A percentile compares a stretch with the other conserved stretches of the same genome.
These are phyloP conservation scores for Pyrenophora graminea DNA, from an alignment of 2,329 filamentous ascomycete species.

Conservation along the genomic window DNA sequence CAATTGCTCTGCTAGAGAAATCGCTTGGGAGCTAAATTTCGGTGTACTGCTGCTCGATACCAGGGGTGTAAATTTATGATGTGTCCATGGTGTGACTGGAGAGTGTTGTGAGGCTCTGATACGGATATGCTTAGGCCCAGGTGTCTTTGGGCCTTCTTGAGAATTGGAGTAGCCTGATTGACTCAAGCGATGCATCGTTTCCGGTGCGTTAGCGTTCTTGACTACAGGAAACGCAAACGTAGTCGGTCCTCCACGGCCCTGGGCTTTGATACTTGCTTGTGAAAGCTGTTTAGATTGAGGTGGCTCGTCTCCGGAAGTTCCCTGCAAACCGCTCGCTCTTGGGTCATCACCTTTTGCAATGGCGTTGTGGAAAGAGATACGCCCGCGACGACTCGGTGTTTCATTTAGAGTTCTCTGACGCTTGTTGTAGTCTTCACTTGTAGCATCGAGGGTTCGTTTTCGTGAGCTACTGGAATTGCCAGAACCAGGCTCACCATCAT, in stretches of 20 bases:
- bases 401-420: constrained; percentile 19
- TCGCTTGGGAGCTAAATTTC: constrained; percentile 20
- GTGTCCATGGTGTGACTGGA: constrained; percentile 39
- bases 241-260: constrained; percentile 43
- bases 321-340: constrained; percentile 4
- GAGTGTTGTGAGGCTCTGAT: constrained; percentile 22
- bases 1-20: constrained; percentile 23
- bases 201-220: constrained; percentile 72
- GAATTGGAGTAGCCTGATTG: constrained; percentile 63
- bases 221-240: constrained; percentile 72
- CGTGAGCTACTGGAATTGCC: constrained; percentile 8
- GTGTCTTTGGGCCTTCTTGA: constrained; percentile 39
- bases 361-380: constrained; percentile 18
- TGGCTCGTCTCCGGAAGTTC: constrained; percentile 9
- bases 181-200: constrained; percentile 67
- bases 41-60: constrained; percentile 20
- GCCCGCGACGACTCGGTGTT: constrained; percentile 11
- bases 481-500: constrained; percentile 14
- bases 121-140: constrained; percentile 26
- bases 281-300: constrained; percentile 37
- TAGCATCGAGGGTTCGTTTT: constrained; percentile 26
- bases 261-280: constrained; percentile 48
- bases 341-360: background rate
- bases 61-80: constrained; percentile 33
- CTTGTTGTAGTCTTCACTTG: constrained; percentile 14